phyloP scores from a whole-genome alignment of 2,329 filamentous ascomycete species.

The Alternaria novae-zelandiae region DNA sequence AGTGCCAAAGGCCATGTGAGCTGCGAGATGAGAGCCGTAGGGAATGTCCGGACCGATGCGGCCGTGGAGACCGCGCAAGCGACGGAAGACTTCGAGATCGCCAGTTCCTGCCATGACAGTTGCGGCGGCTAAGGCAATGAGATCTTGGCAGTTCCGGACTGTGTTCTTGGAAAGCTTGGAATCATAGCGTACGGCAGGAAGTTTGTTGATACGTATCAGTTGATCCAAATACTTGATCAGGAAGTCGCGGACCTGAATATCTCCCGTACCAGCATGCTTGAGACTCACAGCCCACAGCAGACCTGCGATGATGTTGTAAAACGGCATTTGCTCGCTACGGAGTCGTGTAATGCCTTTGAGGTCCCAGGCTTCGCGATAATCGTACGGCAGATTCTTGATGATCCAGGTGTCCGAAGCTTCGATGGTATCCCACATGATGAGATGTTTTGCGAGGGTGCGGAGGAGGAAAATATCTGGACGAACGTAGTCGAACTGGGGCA shows the following conservation, averaged over 20 bases:
- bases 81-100: slow-evolving; percentile 82
- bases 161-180: slow-evolving; percentile 82
- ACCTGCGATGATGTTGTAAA: slow-evolving; percentile 90
- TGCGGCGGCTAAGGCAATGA: slow-evolving; percentile 79
- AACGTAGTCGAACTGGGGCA: slow-evolving; percentile 93
- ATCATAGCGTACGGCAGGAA: slow-evolving; percentile 74
- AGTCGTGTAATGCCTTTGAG: slow-evolving; percentile 68
- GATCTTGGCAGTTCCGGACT: slow-evolving; percentile 88
- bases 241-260: slow-evolving; percentile 75
- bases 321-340: slow-evolving; percentile 83
- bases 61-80: slow-evolving; percentile 86
- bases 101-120: slow-evolving; percentile 97
- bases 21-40: slow-evolving; percentile 92
- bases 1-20: slow-evolving; percentile 88
- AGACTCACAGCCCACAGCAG: slow-evolving; percentile 73
- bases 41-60: slow-evolving; percentile 82
- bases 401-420: slow-evolving; percentile 78
- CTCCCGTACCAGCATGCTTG: slow-evolving; percentile 57
- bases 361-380: slow-evolving; percentile 68
- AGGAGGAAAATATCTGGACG: slow-evolving; percentile 91
- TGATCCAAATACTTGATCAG: slow-evolving; percentile 85
- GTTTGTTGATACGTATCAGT: slow-evolving; percentile 77
- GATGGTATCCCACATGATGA: slow-evolving; percentile 92
- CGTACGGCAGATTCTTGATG: slow-evolving; percentile 70
- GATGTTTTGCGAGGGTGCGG: slow-evolving; percentile 83